Evolutionary conservation across 202 grass and related monocot genomes (phyloP).

Genomic region (Digitaria exilis): DNA sequence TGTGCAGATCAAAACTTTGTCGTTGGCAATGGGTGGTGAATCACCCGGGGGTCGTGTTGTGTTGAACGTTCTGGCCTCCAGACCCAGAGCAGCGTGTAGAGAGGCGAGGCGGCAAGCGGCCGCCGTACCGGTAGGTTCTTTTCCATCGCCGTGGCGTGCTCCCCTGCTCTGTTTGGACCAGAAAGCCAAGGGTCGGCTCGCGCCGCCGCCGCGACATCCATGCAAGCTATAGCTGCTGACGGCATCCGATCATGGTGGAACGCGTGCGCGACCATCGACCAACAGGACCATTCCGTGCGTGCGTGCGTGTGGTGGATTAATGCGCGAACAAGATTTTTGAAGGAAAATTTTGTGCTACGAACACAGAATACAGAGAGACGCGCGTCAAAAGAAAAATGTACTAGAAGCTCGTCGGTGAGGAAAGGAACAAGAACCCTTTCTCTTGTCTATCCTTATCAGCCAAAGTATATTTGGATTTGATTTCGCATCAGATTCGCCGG

Average conservation of each 20-base stretch:
- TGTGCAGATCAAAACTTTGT: too few relatives aligned
- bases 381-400: too few relatives aligned
- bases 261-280: background rate
- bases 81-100: background rate
- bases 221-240: slow-evolving; percentile 20
- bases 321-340: background rate
- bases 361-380: background rate
- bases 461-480: background rate
- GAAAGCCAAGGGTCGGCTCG: background rate
- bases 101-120: background rate
- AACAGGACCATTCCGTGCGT: background rate
- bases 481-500: slow-evolving; percentile 25
- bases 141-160: background rate
- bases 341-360: background rate
- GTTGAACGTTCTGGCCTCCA: background rate
- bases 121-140: background rate
- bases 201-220: background rate
- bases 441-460: too few relatives aligned
- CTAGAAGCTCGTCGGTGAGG: background rate
- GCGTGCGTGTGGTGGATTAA: background rate
- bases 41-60: background rate
- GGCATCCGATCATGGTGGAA: background rate
- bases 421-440: background rate
- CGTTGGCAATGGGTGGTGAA: too few relatives aligned
- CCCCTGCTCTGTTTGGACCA: background rate